phyloP scores from a whole-genome alignment of 768 basidiomycete species.

The Termitomyces sp. region DNA sequence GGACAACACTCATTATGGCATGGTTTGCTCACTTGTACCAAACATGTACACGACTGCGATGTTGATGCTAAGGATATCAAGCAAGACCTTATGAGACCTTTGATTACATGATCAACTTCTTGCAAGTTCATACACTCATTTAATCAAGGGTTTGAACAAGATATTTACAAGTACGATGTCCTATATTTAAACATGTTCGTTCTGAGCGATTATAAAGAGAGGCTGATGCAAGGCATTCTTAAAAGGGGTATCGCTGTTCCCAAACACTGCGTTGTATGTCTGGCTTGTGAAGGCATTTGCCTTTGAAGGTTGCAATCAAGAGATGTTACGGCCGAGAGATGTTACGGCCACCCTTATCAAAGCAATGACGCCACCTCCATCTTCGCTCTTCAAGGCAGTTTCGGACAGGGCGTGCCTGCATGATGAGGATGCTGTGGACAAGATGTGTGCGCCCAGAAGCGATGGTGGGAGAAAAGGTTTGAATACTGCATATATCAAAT shows the following conservation, averaged over 20 bases:
- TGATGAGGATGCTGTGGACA: slow-evolving; percentile 39
- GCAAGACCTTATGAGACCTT: not conserved
- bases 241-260: slow-evolving; percentile 36
- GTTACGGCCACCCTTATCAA: slow-evolving; percentile 27
- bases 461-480: slow-evolving; percentile 47
- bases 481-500: too few relatives aligned
- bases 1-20: not conserved
- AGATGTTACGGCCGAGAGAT: too few relatives aligned
- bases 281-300: too few relatives aligned
- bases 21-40: too few relatives aligned
- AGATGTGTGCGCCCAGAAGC: slow-evolving; percentile 43
- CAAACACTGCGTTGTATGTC: slow-evolving; percentile 30
- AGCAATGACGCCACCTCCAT: slow-evolving; percentile 10
- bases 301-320: too few relatives aligned
- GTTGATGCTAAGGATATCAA: not conserved
- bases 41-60: not conserved
- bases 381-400: slow-evolving; percentile 16
- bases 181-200: not conserved
- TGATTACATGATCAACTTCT: not conserved
- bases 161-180: not conserved
- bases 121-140: not conserved
- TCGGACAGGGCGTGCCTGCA: slow-evolving; percentile 43
- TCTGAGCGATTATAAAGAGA: not conserved
- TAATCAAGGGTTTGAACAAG: not conserved
- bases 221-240: not conserved